phyloP scores from a whole-genome alignment of 805 yeast species.

The Pachysolen tannophilus region DNA sequence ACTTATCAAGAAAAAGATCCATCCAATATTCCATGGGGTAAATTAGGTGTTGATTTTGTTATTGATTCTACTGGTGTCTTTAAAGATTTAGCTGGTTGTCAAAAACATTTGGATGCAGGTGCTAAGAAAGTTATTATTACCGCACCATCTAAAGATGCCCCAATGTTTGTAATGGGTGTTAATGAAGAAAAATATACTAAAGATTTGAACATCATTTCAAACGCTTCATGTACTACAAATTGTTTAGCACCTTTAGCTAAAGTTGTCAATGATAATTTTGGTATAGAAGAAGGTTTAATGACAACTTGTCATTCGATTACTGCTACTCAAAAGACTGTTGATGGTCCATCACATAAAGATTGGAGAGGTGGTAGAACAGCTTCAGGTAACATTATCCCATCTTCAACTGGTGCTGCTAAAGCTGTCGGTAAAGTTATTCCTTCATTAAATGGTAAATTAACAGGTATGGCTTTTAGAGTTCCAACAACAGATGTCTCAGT shows the following conservation, averaged over 20 bases:
- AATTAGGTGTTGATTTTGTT: conserved; percentile 51
- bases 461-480: conserved; percentile 70
- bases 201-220: conserved; percentile 53
- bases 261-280: conserved; percentile 57
- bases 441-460: conserved; percentile 61
- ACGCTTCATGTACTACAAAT: conserved; percentile 71
- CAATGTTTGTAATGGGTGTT: conserved; percentile 70
- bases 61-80: conserved; percentile 69
- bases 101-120: conserved; percentile 65
- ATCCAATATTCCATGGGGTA: conserved; percentile 61
- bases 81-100: conserved; percentile 57
- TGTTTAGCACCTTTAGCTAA: conserved; percentile 70
- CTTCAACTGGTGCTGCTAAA: conserved; percentile 73
- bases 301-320: conserved; percentile 69
- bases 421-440: conserved; percentile 72
- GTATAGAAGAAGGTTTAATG: conserved; percentile 70
- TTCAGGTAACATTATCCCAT: conserved; percentile 68
- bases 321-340: conserved; percentile 68
- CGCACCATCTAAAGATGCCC: conserved; percentile 66
- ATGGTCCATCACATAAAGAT: conserved; percentile 73
- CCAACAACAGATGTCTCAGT: conserved; percentile 70
- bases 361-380: conserved; percentile 81
- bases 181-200: conserved; percentile 51
- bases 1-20: conserved; percentile 65
- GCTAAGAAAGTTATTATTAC: conserved; percentile 69